phyloP scores from a whole-genome alignment of 1,139 yeast species.

The Magnusiomyces ingens region DNA sequence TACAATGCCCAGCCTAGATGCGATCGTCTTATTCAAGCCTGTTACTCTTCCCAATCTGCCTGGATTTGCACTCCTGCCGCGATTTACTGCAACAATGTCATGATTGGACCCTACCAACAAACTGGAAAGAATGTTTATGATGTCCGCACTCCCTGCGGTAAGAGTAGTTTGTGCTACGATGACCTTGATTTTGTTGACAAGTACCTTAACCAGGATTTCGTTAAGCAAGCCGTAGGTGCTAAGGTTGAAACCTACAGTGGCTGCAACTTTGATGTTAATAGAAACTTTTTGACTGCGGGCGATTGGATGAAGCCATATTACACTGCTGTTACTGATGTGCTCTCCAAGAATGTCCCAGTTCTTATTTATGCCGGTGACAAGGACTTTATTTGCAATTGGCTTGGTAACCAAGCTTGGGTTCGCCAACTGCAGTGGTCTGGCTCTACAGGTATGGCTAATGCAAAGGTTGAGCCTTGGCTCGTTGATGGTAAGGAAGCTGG shows the following conservation, averaged over 20 bases:
- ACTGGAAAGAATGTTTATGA: slow-evolving; percentile 68
- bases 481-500: slow-evolving; percentile 43
- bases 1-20: slow-evolving; percentile 51
- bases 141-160: slow-evolving; percentile 53
- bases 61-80: slow-evolving; percentile 53
- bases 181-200: slow-evolving; percentile 49
- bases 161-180: slow-evolving; percentile 49
- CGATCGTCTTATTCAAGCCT: slow-evolving; percentile 44
- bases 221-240: slow-evolving; percentile 54
- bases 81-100: slow-evolving; percentile 63
- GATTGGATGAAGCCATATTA: slow-evolving; percentile 65
- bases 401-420: slow-evolving; percentile 79
- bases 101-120: slow-evolving; percentile 46
- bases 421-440: slow-evolving; percentile 59
- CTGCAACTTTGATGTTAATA: slow-evolving; percentile 52
- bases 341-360: slow-evolving; percentile 61
- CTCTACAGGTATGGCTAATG: slow-evolving; percentile 30
- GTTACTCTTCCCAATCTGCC: slow-evolving; percentile 51
- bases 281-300: slow-evolving; percentile 50
- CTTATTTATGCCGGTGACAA: slow-evolving; percentile 84
- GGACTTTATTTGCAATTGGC: slow-evolving; percentile 86
- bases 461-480: slow-evolving; percentile 35
- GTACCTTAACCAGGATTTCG: slow-evolving; percentile 53
- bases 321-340: slow-evolving; percentile 48
- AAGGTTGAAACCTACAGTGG: slow-evolving; percentile 49